Base-by-base conservation (phyloP, 352 stramenopile species). In the Thalassiosira exigua region DNA sequence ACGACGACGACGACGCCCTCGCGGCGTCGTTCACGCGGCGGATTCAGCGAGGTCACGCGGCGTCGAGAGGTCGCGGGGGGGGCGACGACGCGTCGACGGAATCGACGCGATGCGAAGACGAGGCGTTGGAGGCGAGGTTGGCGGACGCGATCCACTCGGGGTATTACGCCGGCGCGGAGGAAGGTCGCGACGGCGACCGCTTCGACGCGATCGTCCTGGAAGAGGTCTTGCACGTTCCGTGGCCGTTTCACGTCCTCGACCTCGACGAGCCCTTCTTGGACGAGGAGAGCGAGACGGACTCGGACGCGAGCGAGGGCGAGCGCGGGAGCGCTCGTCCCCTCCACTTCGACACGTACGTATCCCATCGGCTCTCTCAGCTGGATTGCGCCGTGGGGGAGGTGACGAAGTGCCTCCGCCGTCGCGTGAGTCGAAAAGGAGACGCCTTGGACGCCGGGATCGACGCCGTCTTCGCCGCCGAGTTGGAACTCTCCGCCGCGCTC, bases 311-410 rank as follows among this genome's bases (percentile, higher is more conserved):
- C 36, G 57, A 74, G 4, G 54, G 32, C 21, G 56, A 44, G 4
- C 46, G 33, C 36, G 57, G 69, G 4, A 61, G 32, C 21, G 61
- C 58, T 21, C 36, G 81, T 67, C 32, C 69, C 42, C 39, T 85
- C n/a, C 69, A 79, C 73, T 81, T 85, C 66, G 77, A 85, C 65
- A 75, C 70, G 27, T 85, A 81, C 30, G 78, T 81, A 56, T 81
- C 62, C 36, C 77, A 85, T 74, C 77, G 77, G 27, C 59, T 85
- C 11, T 61, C 65, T 36, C 58, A 85, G 60, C 52, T 85, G 30
- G 65, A 85, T 44, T 51, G 58, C 26, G 69, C 77, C 24, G 78
- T 39, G 39, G 66, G 51, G 12, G 52, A 81, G 42, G 51, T 85
- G n/a, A 75, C 75, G 52, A 78, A 42, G 12, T 78, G 65, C 29